A percentile compares a stretch with the other conserved stretches of the same genome.
Evolutionary conservation across 2,329 filamentous ascomycete genomes (phyloP).

Genomic region (Drechslerella stenobrocha): DNA sequence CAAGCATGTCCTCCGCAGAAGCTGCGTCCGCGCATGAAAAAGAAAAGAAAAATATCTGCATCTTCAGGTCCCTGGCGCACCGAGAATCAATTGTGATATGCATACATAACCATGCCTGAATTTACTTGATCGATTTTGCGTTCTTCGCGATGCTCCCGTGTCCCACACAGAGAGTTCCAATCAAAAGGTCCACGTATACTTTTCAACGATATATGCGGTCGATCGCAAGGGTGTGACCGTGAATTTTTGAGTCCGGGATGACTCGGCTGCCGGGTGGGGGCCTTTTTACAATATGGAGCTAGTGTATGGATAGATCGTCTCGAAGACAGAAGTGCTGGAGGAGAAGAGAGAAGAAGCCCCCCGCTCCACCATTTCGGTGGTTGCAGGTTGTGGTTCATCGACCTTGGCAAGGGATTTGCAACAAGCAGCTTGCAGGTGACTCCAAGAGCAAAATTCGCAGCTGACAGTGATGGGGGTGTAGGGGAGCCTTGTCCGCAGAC

Average conservation of each 20-base stretch:
- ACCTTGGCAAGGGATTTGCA: conserved; percentile 36
- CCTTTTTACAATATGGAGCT: conserved; percentile 16
- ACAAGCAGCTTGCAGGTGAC: conserved; percentile 10
- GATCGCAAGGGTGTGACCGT: conserved; percentile 3
- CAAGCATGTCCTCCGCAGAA: conserved; percentile 40
- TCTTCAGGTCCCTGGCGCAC: neutral
- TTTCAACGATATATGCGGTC: neutral
- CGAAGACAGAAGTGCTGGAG: conserved; percentile 24
- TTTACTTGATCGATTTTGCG: conserved; percentile 16
- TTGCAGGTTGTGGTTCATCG: conserved; percentile 23
- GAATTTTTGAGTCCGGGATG: neutral
- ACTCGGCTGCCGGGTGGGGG: neutral
- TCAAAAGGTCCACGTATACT: conserved; percentile 13
- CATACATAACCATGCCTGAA: conserved; percentile 9
- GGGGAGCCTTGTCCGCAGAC: conserved; percentile 35
- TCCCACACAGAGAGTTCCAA: conserved; percentile 8
- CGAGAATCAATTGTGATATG: neutral
- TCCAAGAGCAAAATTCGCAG: conserved; percentile 38
- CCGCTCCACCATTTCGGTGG: conserved; percentile 3
- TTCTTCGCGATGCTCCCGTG: neutral
- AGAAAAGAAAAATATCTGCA: too few species aligned
- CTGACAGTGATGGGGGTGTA: conserved; percentile 20
- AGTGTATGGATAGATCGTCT: conserved; percentile 18
- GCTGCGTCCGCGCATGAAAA: conserved; percentile 44
- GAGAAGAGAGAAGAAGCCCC: conserved; percentile 19